These are phyloP conservation scores for Blastomyces parvus DNA, from an alignment of 2,329 filamentous ascomycete genomes.

Conservation along the genomic window DNA sequence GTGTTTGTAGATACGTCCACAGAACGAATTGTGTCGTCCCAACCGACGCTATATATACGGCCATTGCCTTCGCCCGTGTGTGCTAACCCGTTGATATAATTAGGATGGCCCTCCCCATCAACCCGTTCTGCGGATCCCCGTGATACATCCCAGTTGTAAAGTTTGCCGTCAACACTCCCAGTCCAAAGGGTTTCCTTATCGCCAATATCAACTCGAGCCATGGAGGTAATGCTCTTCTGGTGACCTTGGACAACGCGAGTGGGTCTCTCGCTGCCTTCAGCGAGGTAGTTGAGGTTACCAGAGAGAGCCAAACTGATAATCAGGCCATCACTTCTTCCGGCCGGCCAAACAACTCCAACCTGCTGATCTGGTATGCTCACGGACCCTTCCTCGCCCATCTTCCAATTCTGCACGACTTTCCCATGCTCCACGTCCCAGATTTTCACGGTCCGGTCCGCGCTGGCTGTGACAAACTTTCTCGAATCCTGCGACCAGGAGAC, in stretches of 20 bases:
- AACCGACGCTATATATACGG: slow-evolving; percentile 75
- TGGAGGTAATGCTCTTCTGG: slow-evolving; percentile 78
- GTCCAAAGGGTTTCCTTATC: slow-evolving; percentile 61
- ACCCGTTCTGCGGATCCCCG: slow-evolving; percentile 60
- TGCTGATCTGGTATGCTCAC: slow-evolving; percentile 76
- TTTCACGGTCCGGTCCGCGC: slow-evolving; percentile 88
- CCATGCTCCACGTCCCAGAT: slow-evolving; percentile 84
- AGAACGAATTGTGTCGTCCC: slow-evolving; percentile 83
- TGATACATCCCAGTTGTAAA: slow-evolving; percentile 72
- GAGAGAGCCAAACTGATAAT: slow-evolving; percentile 83
- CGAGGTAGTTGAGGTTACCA: slow-evolving; percentile 83
- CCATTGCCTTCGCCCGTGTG: slow-evolving; percentile 42
- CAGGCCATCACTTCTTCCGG: slow-evolving; percentile 69
- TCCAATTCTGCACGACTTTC: slow-evolving; percentile 71
- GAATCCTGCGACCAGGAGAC: slow-evolving; percentile 86
- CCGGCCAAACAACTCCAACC: slow-evolving; percentile 85
- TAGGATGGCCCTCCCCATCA: slow-evolving; percentile 73
- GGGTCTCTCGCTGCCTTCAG: slow-evolving; percentile 60
- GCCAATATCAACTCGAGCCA: slow-evolving; percentile 48
- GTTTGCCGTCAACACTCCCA: slow-evolving; percentile 82
- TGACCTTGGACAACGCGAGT: slow-evolving; percentile 71
- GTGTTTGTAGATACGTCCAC: slow-evolving; percentile 65
- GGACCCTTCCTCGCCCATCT: slow-evolving; percentile 63
- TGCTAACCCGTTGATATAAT: slow-evolving; percentile 72
- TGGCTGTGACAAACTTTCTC: slow-evolving; percentile 77